Evolutionary conservation across 2,329 filamentous ascomycete species (phyloP).

Genomic region (Clonostachys sp.): DNA sequence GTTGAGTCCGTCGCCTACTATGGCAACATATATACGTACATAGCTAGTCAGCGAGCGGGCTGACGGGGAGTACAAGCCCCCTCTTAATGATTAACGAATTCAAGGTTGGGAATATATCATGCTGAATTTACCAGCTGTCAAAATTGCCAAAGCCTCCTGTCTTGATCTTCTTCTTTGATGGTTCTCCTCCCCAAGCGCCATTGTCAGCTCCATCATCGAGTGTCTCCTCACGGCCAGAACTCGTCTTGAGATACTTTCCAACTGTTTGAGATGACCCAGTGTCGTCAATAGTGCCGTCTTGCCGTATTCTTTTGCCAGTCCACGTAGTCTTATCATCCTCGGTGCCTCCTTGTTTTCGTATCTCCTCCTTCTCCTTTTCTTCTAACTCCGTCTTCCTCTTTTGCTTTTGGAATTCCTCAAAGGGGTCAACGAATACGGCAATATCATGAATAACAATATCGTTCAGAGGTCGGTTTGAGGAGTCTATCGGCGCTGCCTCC

Average conservation of each 20-base stretch:
- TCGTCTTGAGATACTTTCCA: slow-evolving; percentile 79
- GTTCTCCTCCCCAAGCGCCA: slow-evolving; percentile 51
- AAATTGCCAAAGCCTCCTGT: slow-evolving; percentile 85
- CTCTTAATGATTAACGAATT: neutral
- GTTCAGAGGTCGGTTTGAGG: slow-evolving; percentile 65
- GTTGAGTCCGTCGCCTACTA: neutral
- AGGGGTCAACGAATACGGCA: slow-evolving; percentile 87
- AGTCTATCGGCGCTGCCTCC: slow-evolving; percentile 72
- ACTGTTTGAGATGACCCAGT: slow-evolving; percentile 29
- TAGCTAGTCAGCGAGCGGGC: neutral
- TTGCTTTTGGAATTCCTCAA: slow-evolving; percentile 85
- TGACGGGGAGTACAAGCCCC: neutral
- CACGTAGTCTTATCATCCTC: slow-evolving; percentile 91
- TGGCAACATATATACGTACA: neutral
- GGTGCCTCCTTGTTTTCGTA: slow-evolving; percentile 61
- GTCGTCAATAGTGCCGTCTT: slow-evolving; percentile 53
- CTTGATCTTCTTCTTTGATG: slow-evolving; percentile 76
- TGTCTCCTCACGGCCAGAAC: neutral
- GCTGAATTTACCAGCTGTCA: slow-evolving; percentile 69
- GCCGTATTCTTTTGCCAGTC: slow-evolving; percentile 87
- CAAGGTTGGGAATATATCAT: neutral
- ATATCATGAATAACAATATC: slow-evolving; percentile 81
- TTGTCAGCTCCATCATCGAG: slow-evolving; percentile 52
- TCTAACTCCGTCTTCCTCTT: slow-evolving; percentile 58
- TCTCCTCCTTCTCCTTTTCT: slow-evolving; percentile 55